Evolutionary conservation across 116 monocot species (phyloP), one percentile per base, ranked within the genome.

Genomic region (Trichopus zeylanicus): DNA sequence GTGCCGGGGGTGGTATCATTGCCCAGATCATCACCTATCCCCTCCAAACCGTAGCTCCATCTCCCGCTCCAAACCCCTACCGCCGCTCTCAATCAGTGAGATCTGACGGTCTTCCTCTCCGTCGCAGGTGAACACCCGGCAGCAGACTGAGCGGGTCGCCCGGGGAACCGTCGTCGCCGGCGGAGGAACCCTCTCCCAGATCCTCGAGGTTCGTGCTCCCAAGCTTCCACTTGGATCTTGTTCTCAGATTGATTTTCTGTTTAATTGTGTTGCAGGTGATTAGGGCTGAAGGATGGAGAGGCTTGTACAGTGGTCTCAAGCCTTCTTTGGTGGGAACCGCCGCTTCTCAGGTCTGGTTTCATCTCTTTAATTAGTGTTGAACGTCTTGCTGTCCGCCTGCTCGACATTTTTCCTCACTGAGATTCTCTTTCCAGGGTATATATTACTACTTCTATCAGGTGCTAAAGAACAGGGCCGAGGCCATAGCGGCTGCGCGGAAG

Each of bases 391-490:
- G 20, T 19, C 1, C 9, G n/a, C n/a, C 5, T 48, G 26, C 12
- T 22, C 18, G 11, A 24, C 4, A 30, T 23, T 23, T 46, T 26
- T 35, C 34, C 7, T 35, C 34, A 35, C 34, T 35, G 7, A 35
- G 34, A 6, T 35, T 35, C 5, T 35, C 10, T 10, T 35, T 10
- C 7, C 66, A 81, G 81, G 76, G 81, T 3, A 69, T 76, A 52
- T 81, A 81, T 47, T 81, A 81, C 32, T 81, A 72, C 28, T 81
- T 81, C 62, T 81, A 81, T 42, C 81, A 81, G 53, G 51, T 81
- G 7, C 48, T 81, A 24, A 81, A 81, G 72, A 81, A 81, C 68
- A 72, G 57, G 62, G 76, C 61, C 15, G 81, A 81, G 49, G 81
- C 67, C 13, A 37, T 56, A 15, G 81, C 81, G 10, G 21, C 42